Evolutionary conservation across 805 yeast species (phyloP).

Genomic region (Cyberlindnera americana): DNA sequence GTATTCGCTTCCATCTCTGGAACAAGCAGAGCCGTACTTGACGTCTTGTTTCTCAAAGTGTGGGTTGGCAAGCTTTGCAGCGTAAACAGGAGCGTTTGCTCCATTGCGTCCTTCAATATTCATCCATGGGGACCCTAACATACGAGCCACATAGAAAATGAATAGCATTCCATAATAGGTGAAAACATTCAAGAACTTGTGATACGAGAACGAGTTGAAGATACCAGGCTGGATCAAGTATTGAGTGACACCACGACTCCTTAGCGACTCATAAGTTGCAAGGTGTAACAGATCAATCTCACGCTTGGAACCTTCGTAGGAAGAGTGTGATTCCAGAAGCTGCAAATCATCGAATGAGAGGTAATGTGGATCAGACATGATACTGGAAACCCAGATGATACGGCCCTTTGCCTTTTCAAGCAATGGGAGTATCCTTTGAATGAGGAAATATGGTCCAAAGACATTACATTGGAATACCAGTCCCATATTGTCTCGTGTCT

Average conservation of each 20-base stretch:
- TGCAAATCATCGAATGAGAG: constrained; percentile 75
- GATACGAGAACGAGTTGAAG: constrained; percentile 78
- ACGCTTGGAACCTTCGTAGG: constrained; percentile 92
- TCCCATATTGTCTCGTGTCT: constrained; percentile 77
- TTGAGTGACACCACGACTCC: constrained; percentile 55
- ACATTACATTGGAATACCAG: constrained; percentile 91
- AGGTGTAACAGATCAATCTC: constrained; percentile 78
- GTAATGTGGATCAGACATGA: constrained; percentile 74
- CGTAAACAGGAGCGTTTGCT: constrained; percentile 81
- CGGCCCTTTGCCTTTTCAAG: constrained; percentile 56
- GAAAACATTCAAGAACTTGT: constrained; percentile 68
- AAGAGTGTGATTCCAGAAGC: constrained; percentile 53
- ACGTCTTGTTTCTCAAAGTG: constrained; percentile 42
- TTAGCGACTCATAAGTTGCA: constrained; percentile 56
- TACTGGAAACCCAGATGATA: constrained; percentile 81
- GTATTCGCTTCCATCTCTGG: constrained; percentile 60
- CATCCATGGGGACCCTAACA: constrained; percentile 83
- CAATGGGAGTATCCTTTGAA: constrained; percentile 58
- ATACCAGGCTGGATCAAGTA: constrained; percentile 93
- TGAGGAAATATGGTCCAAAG: constrained; percentile 89
- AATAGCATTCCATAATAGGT: constrained; percentile 84
- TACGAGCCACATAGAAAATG: constrained; percentile 79
- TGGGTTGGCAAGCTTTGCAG: constrained; percentile 52
- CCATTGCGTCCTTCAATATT: constrained; percentile 85
- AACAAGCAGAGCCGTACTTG: constrained; percentile 72